These are phyloP conservation scores for Boletus semigastroideus DNA, from an alignment of 1,284 basidiomycete genomes.

Conservation along the genomic window DNA sequence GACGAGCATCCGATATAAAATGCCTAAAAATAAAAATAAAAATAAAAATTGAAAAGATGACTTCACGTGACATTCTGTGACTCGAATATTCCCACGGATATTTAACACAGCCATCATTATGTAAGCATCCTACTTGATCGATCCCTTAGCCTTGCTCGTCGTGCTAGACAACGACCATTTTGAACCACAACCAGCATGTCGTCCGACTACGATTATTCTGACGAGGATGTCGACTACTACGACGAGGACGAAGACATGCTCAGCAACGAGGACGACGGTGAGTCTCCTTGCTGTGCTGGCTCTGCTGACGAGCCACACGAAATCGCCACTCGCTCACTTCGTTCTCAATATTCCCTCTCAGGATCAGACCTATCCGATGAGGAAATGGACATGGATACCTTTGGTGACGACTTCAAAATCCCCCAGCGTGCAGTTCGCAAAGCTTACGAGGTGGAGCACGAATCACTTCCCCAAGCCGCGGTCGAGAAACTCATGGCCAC, in stretches of 20 bases:
- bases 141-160: conserved; percentile 23
- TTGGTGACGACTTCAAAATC: conserved; percentile 61
- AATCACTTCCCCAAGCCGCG: conserved; percentile 69
- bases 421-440: conserved; percentile 58
- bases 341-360: conserved; percentile 16
- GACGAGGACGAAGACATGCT: conserved; percentile 69
- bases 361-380: conserved; percentile 52
- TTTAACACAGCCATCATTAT: conserved; percentile 19
- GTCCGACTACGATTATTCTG: conserved; percentile 73
- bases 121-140: conserved; percentile 37
- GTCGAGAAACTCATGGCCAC: conserved; percentile 76
- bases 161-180: conserved; percentile 14
- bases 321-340: conserved; percentile 13
- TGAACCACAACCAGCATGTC: conserved; percentile 46
- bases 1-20: conserved; percentile 23
- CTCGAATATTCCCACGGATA: conserved; percentile 9
- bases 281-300: conserved; percentile 19
- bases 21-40: conserved; percentile 14
- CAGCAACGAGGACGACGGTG: conserved; percentile 54
- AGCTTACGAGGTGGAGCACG: conserved; percentile 76
- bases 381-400: conserved; percentile 66
- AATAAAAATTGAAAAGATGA: conserved; percentile 3
- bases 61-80: conserved; percentile 10
- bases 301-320: conserved; percentile 23
- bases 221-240: conserved; percentile 64